phyloP scores from a whole-genome alignment of 192 early-diverging fungal species.

The Rhizoclosmatium sp. region DNA sequence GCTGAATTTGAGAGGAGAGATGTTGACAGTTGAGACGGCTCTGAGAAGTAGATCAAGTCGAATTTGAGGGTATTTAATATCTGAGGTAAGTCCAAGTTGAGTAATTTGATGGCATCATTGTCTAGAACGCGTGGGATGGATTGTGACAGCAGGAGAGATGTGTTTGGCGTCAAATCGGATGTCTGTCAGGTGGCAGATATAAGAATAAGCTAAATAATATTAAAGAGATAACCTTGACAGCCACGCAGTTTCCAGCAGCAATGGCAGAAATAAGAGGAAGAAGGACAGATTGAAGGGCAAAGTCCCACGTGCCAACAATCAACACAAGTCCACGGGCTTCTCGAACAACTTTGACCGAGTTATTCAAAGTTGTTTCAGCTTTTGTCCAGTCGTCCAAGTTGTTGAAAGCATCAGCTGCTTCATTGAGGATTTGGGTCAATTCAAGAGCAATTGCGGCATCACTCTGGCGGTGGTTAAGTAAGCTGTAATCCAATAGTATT shows the following conservation, averaged over 20 bases:
- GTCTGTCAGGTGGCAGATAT: conserved; percentile 53
- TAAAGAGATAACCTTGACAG: conserved; percentile 53
- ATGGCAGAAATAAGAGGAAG: conserved; percentile 81
- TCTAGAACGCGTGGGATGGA: conserved; percentile 81
- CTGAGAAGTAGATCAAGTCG: conserved; percentile 95
- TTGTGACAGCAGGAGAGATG: conserved; percentile 65
- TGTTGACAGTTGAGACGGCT: conserved; percentile 76
- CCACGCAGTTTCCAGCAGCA: conserved; percentile 85
- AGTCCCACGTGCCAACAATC: conserved; percentile 22
- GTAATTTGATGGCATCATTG: conserved; percentile 62
- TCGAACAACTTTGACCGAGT: neutral
- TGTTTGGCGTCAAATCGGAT: conserved; percentile 78
- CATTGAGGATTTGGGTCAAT: conserved; percentile 48
- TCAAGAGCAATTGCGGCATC: conserved; percentile 15
- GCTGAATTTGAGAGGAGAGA: conserved; percentile 73
- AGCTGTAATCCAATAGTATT: neutral
- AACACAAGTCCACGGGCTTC: conserved; percentile 62
- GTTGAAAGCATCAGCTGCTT: conserved; percentile 44
- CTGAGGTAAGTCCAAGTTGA: conserved; percentile 78
- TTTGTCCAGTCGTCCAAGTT: conserved; percentile 51
- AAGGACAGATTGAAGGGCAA: conserved; percentile 67
- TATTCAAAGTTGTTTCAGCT: conserved; percentile 13
- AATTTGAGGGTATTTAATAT: conserved; percentile 75
- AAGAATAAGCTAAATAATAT: neutral
- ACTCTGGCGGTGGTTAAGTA: neutral